phyloP scores from a whole-genome alignment of 768 basidiomycete genomes.

The Fistulinella prunicolor region DNA sequence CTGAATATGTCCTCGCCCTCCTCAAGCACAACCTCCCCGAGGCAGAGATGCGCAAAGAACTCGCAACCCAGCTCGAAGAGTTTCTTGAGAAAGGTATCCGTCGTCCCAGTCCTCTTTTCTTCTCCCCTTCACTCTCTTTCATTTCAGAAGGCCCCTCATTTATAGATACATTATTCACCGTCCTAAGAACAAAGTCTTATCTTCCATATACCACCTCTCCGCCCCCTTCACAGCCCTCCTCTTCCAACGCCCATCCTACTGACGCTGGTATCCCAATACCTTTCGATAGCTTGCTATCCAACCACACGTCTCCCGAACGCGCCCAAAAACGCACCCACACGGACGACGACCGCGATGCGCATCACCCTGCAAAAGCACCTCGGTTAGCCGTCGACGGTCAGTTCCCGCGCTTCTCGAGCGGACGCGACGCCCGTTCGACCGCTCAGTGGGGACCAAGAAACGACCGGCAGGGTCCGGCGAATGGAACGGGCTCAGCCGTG shows the following conservation, averaged over 20 bases:
- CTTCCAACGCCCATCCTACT: constrained; percentile 35
- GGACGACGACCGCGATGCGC: constrained; percentile 57
- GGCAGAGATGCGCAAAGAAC: constrained; percentile 75
- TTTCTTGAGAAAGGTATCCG: constrained; percentile 86
- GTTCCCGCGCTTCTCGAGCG: constrained; percentile 59
- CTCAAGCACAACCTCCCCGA: constrained; percentile 88
- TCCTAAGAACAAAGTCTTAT: constrained; percentile 82
- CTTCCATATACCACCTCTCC: constrained; percentile 63
- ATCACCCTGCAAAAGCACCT: constrained; percentile 67
- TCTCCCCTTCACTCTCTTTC: constrained; percentile 11
- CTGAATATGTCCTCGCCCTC: constrained; percentile 92
- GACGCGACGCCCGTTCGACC: constrained; percentile 37
- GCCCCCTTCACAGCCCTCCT: constrained; percentile 30
- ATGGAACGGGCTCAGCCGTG: constrained; percentile 25
- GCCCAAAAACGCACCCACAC: constrained; percentile 65
- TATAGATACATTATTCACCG: constrained; percentile 82
- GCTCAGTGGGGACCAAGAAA: constrained; percentile 41
- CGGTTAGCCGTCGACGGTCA: constrained; percentile 62
- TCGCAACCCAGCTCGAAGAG: constrained; percentile 77
- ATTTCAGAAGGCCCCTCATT: constrained; percentile 64
- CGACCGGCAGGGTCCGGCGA: constrained; percentile 28
- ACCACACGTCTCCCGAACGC: constrained; percentile 45
- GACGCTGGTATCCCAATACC: constrained; percentile 81
- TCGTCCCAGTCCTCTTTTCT: neutral
- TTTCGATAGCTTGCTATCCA: constrained; percentile 58